Conservation (phyloP, 352 stramenopile species). For the Pythium coloratum region DNA sequence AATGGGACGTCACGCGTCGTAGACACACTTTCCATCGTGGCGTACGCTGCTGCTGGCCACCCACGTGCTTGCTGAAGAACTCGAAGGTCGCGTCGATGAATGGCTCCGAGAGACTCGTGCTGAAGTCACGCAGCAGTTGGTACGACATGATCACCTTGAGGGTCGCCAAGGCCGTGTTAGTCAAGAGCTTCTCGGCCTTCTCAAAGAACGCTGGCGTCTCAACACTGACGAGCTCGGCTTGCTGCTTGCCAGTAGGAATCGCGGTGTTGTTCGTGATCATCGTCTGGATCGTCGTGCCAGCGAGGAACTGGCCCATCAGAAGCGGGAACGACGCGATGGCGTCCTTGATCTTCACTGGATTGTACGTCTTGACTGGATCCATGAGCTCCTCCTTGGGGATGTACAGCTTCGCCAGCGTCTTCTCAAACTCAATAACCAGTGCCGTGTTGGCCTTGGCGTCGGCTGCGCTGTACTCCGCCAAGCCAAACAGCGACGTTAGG, state of each 20-base stretch:
- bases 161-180: slow-evolving; percentile 38
- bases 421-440: slow-evolving; percentile 85
- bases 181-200: slow-evolving; percentile 49
- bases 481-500: slow-evolving; percentile 70
- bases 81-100: slow-evolving; percentile 91
- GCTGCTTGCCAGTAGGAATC: slow-evolving; percentile 4
- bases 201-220: slow-evolving; percentile 61
- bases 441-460: slow-evolving; percentile 39
- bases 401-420: slow-evolving; percentile 73
- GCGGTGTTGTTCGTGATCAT: slow-evolving; percentile 36
- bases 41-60: slow-evolving; percentile 84
- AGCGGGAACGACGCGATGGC: slow-evolving; percentile 49
- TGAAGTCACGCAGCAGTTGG: slow-evolving; percentile 50
- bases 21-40: slow-evolving; percentile 91
- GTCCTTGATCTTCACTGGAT: slow-evolving; percentile 76
- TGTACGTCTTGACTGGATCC: slow-evolving; percentile 90
- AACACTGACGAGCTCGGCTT: slow-evolving; percentile 45
- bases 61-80: slow-evolving; percentile 82
- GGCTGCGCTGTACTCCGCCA: slow-evolving; percentile 45
- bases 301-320: slow-evolving; percentile 52
- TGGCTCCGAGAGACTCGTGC: slow-evolving; percentile 44
- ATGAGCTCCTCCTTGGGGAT: slow-evolving; percentile 89
- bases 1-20: slow-evolving; percentile 40
- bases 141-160: slow-evolving; percentile 56
- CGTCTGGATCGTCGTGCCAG: slow-evolving; percentile 40